Percentiles rank a stretch among this genome's conserved stretches.
Evolutionary conservation across 129 eudicot species (phyloP).

Genomic region (Solidago caesia): DNA sequence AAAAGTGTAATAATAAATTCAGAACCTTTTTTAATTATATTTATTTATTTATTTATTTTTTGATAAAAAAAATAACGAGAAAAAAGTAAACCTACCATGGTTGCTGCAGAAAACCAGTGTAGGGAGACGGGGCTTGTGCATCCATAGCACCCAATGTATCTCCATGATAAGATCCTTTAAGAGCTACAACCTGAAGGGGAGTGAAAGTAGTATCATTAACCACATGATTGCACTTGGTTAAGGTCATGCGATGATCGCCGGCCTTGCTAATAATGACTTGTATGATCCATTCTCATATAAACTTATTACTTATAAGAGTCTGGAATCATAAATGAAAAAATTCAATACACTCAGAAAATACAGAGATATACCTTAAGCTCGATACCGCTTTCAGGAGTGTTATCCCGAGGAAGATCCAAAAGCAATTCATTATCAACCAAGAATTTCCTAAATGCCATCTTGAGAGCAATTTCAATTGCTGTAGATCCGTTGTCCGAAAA

Average conservation of each 20-base stretch:
- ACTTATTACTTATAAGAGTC: background rate
- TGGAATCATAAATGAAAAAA: background rate
- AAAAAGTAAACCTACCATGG: conserved; percentile 63
- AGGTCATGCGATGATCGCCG: no score
- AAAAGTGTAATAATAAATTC: background rate
- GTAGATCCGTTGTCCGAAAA: conserved; percentile 98
- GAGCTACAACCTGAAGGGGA: conserved; percentile 75
- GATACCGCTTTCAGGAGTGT: conserved; percentile 37
- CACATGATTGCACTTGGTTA: conserved; percentile 8
- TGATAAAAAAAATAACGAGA: background rate
- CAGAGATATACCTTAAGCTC: conserved; percentile 65
- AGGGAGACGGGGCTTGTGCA: conserved; percentile 93
- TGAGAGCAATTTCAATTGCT: conserved; percentile 91
- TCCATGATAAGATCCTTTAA: conserved; percentile 95
- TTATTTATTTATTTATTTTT: background rate
- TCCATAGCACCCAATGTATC: conserved; percentile 99
- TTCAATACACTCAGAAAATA: conserved; percentile 11
- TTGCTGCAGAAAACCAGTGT: conserved; percentile 90
- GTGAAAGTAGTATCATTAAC: conserved; percentile 14
- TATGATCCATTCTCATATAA: background rate
- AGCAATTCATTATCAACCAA: conserved; percentile 51
- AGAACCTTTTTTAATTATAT: no score
- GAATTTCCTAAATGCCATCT: conserved; percentile 97
- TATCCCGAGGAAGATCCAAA: conserved; percentile 29
- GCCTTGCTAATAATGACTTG: background rate